Evolutionary conservation across 179 eudicot genomes (phyloP).

Genomic region (Silene noctiflora): DNA sequence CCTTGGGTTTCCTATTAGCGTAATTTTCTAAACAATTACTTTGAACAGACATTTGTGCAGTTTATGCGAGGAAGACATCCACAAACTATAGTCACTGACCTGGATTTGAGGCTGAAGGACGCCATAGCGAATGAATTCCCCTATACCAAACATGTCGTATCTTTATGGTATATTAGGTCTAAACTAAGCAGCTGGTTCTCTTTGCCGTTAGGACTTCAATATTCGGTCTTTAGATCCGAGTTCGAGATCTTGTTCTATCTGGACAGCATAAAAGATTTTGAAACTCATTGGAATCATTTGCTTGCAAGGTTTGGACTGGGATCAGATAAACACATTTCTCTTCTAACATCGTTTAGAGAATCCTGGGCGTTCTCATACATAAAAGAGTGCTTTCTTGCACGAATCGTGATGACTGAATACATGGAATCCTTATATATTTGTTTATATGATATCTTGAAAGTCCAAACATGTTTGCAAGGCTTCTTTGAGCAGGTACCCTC

Average conservation of each 20-base stretch:
- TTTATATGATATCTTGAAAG: slow-evolving; percentile 33
- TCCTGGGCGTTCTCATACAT: slow-evolving; percentile 43
- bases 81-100: slow-evolving; percentile 28
- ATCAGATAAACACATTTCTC: slow-evolving; percentile 36
- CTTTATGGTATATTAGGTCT: slow-evolving; percentile 33
- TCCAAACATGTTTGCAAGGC: slow-evolving; percentile 32
- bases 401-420: slow-evolving; percentile 28
- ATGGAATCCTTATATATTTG: slow-evolving; percentile 26
- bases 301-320: slow-evolving; percentile 32
- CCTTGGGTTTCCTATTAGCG: neutral
- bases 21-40: neutral
- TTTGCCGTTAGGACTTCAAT: slow-evolving; percentile 35
- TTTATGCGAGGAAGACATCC: slow-evolving; percentile 33
- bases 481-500: slow-evolving; percentile 40
- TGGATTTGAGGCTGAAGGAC: slow-evolving; percentile 20
- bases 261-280: slow-evolving; percentile 39
- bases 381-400: slow-evolving; percentile 40
- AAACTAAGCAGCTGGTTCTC: slow-evolving; percentile 43
- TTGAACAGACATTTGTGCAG: slow-evolving; percentile 20
- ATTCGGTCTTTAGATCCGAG: slow-evolving; percentile 33
- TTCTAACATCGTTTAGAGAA: slow-evolving; percentile 30
- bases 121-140: slow-evolving; percentile 28
- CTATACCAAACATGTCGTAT: slow-evolving; percentile 33
- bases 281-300: slow-evolving; percentile 35
- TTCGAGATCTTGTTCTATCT: slow-evolving; percentile 34